Evolutionary conservation across 2,329 filamentous ascomycete species (phyloP).

Genomic region (Colletotrichum tanaceti): DNA sequence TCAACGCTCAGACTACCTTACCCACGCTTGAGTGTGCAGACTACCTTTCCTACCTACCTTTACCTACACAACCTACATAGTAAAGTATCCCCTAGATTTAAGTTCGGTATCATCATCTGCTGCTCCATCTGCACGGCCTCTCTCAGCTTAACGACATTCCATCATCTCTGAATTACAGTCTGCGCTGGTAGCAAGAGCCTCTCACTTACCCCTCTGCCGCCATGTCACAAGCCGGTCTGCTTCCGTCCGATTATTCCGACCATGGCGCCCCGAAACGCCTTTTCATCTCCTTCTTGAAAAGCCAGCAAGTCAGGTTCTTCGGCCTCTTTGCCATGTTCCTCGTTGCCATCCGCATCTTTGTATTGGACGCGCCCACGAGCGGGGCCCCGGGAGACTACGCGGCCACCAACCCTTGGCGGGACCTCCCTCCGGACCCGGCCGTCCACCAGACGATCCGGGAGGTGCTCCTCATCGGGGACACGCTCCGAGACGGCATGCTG

Average conservation of each 20-base stretch:
- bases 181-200: neutral
- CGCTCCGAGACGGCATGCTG: constrained; percentile 35
- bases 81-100: constrained; percentile 18
- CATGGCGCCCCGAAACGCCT: constrained; percentile 3
- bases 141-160: constrained; percentile 6
- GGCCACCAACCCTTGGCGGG: constrained; percentile 37
- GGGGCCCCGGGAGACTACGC: constrained; percentile 8
- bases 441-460: constrained; percentile 25
- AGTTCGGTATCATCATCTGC: neutral
- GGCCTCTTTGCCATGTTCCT: constrained; percentile 5
- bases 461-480: constrained; percentile 34
- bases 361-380: constrained; percentile 6
- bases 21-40: no score
- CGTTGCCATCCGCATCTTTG: constrained; percentile 17
- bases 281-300: neutral
- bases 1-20: constrained; percentile 21
- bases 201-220: neutral
- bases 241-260: neutral
- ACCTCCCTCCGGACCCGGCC: constrained; percentile 29
- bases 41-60: no score
- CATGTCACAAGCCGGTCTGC: constrained; percentile 24
- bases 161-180: neutral
- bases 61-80: no score
- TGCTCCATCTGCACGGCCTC: constrained; percentile 7
- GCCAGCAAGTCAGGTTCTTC: constrained; percentile 7